These are phyloP conservation scores for Lichtheimia hyalospora DNA, from an alignment of 371 early-diverging fungal genomes.

Conservation along the genomic window DNA sequence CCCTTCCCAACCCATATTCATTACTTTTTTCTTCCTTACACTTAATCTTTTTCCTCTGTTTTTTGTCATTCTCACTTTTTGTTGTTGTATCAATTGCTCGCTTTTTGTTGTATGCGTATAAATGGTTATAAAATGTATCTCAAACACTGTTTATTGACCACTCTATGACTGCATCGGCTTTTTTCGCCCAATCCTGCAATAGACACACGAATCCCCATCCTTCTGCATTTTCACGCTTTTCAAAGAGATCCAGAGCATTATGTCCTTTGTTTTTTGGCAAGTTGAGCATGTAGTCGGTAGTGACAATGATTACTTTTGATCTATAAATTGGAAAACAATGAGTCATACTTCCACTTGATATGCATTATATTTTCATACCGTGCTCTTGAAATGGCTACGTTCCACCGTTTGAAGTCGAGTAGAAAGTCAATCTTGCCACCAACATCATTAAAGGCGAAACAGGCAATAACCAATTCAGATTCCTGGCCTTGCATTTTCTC, in stretches of 20 bases:
- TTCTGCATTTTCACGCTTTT: constrained; percentile 24
- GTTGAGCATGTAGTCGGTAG: constrained; percentile 40
- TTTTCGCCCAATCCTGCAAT: constrained; percentile 27
- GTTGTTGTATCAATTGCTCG: background rate
- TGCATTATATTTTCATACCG: constrained; percentile 14
- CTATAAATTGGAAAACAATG: constrained; percentile 13
- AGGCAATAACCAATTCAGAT: constrained; percentile 56
- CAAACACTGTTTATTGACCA: constrained; percentile 16
- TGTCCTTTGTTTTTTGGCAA: constrained; percentile 17
- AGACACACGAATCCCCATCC: constrained; percentile 36
- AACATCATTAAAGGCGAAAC: constrained; percentile 44
- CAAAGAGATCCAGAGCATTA: constrained; percentile 16
- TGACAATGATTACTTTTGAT: constrained; percentile 55
- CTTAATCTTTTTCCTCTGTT: background rate
- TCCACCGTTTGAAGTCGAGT: constrained; percentile 57
- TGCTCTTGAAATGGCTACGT: constrained; percentile 58
- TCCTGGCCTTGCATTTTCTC: constrained; percentile 68
- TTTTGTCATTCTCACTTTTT: background rate
- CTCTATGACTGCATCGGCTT: constrained; percentile 17
- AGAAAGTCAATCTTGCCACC: constrained; percentile 29
- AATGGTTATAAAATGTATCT: constrained; percentile 5
- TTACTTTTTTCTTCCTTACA: too few species aligned
- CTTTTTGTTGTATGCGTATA: background rate
- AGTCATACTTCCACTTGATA: background rate
- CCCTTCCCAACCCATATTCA: too few species aligned